Conservation (phyloP, 1,139 yeast species). For the Zygoascus meyerae region DNA sequence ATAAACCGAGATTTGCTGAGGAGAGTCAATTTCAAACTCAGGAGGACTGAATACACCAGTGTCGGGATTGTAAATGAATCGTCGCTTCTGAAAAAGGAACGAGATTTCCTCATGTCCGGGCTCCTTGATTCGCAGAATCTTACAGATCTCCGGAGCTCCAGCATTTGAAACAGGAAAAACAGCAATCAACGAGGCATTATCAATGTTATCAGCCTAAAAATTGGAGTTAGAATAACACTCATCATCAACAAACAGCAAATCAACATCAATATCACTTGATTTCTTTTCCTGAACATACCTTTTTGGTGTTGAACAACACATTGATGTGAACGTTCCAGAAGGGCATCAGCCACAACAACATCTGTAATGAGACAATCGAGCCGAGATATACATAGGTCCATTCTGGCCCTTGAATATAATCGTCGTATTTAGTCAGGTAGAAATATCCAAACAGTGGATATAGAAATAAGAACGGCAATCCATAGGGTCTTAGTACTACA, state of each 20-base stretch:
- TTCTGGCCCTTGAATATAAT: conserved; percentile 71
- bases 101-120: conserved; percentile 59
- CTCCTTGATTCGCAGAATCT: conserved; percentile 52
- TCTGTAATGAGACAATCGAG: conserved; percentile 63
- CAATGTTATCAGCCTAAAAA: conserved; percentile 41
- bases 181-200: conserved; percentile 64
- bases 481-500: conserved; percentile 61
- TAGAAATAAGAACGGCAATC: conserved; percentile 73
- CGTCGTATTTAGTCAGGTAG: conserved; percentile 66
- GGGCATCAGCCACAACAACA: conserved; percentile 84
- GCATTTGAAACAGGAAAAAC: conserved; percentile 79
- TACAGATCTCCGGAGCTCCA: conserved; percentile 79
- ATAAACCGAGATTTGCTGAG: conserved; percentile 45
- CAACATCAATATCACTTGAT: neutral
- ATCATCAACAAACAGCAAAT: neutral
- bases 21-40: conserved; percentile 61
- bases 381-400: conserved; percentile 84
- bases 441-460: conserved; percentile 72
- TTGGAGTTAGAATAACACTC: conserved; percentile 2
- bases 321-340: conserved; percentile 81
- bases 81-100: conserved; percentile 86
- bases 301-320: conserved; percentile 61
- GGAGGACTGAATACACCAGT: conserved; percentile 70
- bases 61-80: conserved; percentile 64
- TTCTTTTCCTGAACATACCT: conserved; percentile 24